phyloP scores from a whole-genome alignment of 495 filamentous ascomycete species.

The Extremus antarcticus region DNA sequence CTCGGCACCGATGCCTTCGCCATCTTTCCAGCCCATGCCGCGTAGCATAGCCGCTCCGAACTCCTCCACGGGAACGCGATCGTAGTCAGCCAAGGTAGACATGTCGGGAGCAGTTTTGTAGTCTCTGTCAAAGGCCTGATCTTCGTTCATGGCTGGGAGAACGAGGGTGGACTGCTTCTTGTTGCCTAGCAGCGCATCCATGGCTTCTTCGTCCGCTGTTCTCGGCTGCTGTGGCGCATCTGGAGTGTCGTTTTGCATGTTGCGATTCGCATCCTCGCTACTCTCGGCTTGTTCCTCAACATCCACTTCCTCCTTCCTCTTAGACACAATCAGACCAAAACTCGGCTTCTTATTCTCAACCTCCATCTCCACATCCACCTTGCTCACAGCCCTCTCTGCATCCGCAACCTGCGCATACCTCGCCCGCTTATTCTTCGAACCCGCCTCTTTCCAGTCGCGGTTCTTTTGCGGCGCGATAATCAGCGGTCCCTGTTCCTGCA shows the following conservation, averaged over 20 bases:
- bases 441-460: slow-evolving; percentile 61
- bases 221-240: slow-evolving; percentile 10
- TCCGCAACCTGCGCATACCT: slow-evolving; percentile 34
- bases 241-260: neutral
- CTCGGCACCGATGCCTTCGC: slow-evolving; percentile 53
- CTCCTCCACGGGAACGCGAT: slow-evolving; percentile 78
- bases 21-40: slow-evolving; percentile 92
- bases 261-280: neutral
- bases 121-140: slow-evolving; percentile 56
- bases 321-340: slow-evolving; percentile 13
- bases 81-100: slow-evolving; percentile 74
- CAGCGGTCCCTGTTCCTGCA: slow-evolving; percentile 37
- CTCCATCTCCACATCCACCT: slow-evolving; percentile 9
- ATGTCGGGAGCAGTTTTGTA: slow-evolving; percentile 61
- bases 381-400: neutral
- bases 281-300: neutral
- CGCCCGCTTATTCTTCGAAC: slow-evolving; percentile 35
- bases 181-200: slow-evolving; percentile 64
- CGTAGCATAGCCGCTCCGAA: slow-evolving; percentile 82
- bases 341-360: slow-evolving; percentile 10
- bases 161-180: slow-evolving; percentile 48
- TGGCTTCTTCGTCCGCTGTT: slow-evolving; percentile 65
- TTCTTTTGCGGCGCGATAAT: slow-evolving; percentile 58
- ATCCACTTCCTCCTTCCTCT: neutral
- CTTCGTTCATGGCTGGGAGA: slow-evolving; percentile 52